Evolutionary conservation across 2,329 filamentous ascomycete genomes (phyloP).

Genomic region (Cercospora sojina): DNA sequence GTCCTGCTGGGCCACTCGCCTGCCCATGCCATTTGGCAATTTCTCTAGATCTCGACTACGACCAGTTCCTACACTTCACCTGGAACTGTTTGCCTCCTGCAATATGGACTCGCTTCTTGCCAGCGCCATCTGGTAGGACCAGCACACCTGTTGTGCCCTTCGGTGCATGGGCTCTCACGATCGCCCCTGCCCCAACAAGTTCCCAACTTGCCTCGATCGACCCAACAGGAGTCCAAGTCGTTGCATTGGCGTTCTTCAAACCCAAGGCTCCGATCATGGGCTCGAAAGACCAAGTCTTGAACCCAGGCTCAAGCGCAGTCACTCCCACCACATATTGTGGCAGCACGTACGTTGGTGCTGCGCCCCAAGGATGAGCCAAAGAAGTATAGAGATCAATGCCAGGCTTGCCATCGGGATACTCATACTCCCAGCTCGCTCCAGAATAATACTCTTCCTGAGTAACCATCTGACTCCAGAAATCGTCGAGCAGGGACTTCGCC

Average conservation of each 20-base stretch:
- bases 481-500: conserved; percentile 38
- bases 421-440: conserved; percentile 50
- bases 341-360: conserved; percentile 48
- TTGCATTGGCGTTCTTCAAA: conserved; percentile 31
- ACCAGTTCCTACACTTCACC: neutral
- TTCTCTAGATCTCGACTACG: neutral
- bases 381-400: conserved; percentile 47
- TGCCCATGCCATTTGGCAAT: neutral
- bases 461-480: conserved; percentile 47
- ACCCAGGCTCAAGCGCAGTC: conserved; percentile 29
- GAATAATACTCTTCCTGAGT: conserved; percentile 39
- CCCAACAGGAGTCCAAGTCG: conserved; percentile 34
- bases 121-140: neutral
- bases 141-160: conserved; percentile 1
- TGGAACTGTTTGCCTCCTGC: neutral
- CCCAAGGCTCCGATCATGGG: conserved; percentile 34
- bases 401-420: conserved; percentile 41
- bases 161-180: conserved; percentile 1
- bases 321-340: conserved; percentile 41
- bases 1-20: neutral
- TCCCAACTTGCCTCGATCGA: conserved; percentile 29
- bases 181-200: conserved; percentile 11
- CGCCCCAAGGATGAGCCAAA: conserved; percentile 48
- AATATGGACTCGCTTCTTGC: neutral
- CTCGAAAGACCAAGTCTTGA: conserved; percentile 34